Base-by-base conservation (phyloP, 2,329 filamentous ascomycete genomes). In the Nigrospora oryzae region DNA sequence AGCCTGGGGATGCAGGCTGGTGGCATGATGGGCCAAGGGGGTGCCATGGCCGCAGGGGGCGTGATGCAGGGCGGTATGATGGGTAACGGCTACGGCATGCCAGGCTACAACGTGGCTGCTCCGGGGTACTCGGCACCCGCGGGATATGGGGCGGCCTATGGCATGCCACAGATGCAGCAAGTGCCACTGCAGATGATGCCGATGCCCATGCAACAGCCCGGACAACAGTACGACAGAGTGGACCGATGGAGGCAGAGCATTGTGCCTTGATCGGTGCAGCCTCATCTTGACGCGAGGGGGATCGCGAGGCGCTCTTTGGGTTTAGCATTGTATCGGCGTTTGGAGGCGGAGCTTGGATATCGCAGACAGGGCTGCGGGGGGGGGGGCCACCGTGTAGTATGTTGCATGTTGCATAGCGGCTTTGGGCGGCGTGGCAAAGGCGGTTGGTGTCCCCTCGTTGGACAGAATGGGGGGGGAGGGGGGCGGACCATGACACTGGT, bases 171-270 rank as follows among this genome's bases (percentile, higher is more conserved):
- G 30, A 51, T 47, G 31, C 40, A 51, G 31, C 40, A 51, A 39
- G 47, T 46, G 23, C 30, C 44, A 34, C 35, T 46, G 40, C 40
- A 42, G 28, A 32, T 23, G 12, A 54, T 53, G 33, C 44, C 51
- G 37, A 45, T 53, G 38, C 53, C 49, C n/a, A 46, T 54, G 36
- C 58, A 59, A 42, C 48, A 55, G 33, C 46, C 54, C 17, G 56
- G 47, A 17, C 60, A 61, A 42, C 56, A 61, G 50, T 45, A 44
- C 36, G 57, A 61, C 41, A 57, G 50, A 41, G 59, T 62, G 32
- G 59, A 62, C 45, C 56, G 56, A 38, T 62, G 60, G 60, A 58
- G 60, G 45, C 60, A 62, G 45, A 59, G 59, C 36, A 47, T 62
- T 36, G 51, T 49, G 16, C 57, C 54, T 34, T 62, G 19, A 42